Evolutionary conservation across 139 green algal genomes (phyloP).

Genomic region (Micractinium conductrix): DNA sequence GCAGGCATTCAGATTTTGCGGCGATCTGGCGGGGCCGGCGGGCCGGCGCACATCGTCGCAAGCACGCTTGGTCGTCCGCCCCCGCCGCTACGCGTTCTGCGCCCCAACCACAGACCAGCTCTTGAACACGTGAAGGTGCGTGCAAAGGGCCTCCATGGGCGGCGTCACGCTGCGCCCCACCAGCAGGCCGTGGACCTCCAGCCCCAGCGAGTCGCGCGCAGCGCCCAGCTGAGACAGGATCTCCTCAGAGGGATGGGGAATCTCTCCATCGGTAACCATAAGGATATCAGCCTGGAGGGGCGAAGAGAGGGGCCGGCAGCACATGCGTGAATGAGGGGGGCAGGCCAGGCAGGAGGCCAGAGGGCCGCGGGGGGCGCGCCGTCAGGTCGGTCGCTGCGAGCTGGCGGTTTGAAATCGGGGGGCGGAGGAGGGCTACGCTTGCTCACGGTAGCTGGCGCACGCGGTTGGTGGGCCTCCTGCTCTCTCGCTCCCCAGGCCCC

Average conservation of each 20-base stretch:
- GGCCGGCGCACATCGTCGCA: no score
- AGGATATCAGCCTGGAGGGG: conserved; percentile 82
- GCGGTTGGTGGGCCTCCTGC: no score
- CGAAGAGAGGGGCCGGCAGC: neutral
- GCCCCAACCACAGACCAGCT: conserved; percentile 76
- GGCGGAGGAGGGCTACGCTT: no score
- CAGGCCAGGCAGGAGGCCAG: neutral
- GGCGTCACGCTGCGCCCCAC: conserved; percentile 69
- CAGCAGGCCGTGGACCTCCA: conserved; percentile 91
- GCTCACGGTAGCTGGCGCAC: no score
- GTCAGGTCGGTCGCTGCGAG: neutral
- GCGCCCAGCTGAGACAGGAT: conserved; percentile 55
- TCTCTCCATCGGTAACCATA: conserved; percentile 90
- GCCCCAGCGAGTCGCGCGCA: conserved; percentile 59
- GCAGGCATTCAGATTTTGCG: no score
- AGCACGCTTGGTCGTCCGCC: no score
- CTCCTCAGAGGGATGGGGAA: conserved; percentile 65
- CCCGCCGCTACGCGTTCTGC: no score
- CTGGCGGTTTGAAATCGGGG: no score
- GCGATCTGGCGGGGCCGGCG: no score
- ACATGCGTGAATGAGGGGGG: neutral
- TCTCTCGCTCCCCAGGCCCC: no score
- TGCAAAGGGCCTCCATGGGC: conserved; percentile 82
- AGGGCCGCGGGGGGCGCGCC: neutral
- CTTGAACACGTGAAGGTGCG: conserved; percentile 89